Evolutionary conservation across 2,329 filamentous ascomycete species (phyloP).

Genomic region (Beauveria asiatica): DNA sequence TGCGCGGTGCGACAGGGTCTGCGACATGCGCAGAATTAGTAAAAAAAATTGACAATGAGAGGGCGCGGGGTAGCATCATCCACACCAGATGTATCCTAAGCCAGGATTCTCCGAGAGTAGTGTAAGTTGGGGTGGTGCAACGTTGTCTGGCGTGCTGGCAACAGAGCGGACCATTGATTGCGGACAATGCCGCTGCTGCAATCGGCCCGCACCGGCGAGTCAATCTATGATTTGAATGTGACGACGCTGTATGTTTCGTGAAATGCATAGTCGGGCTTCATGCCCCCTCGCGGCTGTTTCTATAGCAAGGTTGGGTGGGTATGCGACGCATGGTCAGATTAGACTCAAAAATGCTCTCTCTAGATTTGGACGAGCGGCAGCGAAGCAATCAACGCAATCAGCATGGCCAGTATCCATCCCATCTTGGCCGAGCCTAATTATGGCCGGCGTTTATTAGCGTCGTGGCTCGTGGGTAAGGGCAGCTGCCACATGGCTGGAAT

Average conservation of each 20-base stretch:
- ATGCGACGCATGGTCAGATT: neutral
- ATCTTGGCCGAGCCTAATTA: neutral
- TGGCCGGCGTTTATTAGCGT: neutral
- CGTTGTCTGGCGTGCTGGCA: neutral
- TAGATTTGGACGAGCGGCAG: neutral
- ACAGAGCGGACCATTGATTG: neutral
- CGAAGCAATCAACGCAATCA: neutral
- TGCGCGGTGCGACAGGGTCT: neutral
- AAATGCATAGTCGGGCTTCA: neutral
- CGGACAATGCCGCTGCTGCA: neutral
- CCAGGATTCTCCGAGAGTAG: neutral
- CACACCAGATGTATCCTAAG: neutral
- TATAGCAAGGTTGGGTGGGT: too few species aligned
- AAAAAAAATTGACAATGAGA: neutral
- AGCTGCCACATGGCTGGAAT: neutral
- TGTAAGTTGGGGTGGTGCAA: neutral
- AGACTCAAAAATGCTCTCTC: neutral
- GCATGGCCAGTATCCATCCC: neutral
- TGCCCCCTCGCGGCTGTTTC: neutral
- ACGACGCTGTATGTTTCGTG: neutral
- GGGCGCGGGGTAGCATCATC: neutral
- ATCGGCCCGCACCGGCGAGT: neutral
- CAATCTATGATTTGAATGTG: neutral
- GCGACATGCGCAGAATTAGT: neutral
- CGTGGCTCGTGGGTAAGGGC: conserved; percentile 1